A percentile compares a stretch with the other conserved stretches of the same genome.
These are phyloP conservation scores for Daldinia childiae DNA, from an alignment of 495 filamentous ascomycete species.

Conservation along the genomic window DNA sequence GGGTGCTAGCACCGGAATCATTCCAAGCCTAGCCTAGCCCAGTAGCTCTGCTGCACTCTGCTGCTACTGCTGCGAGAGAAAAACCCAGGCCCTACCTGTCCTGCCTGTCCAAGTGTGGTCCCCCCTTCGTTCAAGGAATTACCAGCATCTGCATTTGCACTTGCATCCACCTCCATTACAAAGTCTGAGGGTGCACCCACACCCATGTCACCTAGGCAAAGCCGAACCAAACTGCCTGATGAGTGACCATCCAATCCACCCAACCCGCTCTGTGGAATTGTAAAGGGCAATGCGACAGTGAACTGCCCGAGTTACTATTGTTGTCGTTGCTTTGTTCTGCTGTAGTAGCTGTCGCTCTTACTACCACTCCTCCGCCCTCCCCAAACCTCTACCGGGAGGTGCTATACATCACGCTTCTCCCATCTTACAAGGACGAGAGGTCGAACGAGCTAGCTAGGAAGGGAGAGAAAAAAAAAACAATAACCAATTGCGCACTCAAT, in stretches of 20 bases:
- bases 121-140: conserved; percentile 36
- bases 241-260: conserved; percentile 42
- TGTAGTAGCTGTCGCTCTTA: conserved; percentile 16
- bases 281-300: conserved; percentile 40
- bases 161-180: conserved; percentile 36
- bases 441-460: conserved; percentile 18
- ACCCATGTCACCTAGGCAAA: conserved; percentile 42
- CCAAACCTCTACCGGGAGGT: conserved; percentile 19
- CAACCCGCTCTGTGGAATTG: conserved; percentile 30
- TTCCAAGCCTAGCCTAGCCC: conserved; percentile 38
- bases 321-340: conserved; percentile 21
- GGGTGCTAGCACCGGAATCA: conserved; percentile 39
- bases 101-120: conserved; percentile 12
- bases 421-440: conserved; percentile 1
- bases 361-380: conserved; percentile 20
- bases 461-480: conserved; percentile 1
- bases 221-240: conserved; percentile 45
- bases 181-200: conserved; percentile 37
- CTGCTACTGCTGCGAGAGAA: neutral
- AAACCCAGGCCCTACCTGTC: conserved; percentile 10
- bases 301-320: conserved; percentile 43
- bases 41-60: conserved; percentile 1
- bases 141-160: conserved; percentile 30
- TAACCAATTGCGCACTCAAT: conserved; percentile 18
- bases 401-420: conserved; percentile 37